These are phyloP conservation scores for Alternaria infectoria DNA, from an alignment of 2,329 filamentous ascomycete genomes.

Conservation along the genomic window DNA sequence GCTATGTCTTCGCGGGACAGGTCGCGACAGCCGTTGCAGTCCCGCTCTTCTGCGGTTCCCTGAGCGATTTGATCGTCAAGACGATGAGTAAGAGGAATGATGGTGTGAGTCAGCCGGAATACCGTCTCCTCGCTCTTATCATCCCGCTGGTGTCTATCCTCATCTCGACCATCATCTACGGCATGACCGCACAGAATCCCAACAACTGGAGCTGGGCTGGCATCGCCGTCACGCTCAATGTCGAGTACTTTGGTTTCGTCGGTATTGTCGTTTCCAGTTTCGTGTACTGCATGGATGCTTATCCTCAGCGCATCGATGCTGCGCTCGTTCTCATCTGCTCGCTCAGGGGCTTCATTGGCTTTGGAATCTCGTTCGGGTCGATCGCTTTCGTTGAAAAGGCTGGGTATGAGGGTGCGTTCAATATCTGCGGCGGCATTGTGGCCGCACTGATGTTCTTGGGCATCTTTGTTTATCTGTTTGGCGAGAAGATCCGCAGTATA, in stretches of 20 bases:
- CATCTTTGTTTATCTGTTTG: constrained; percentile 8
- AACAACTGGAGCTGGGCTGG: constrained; percentile 14
- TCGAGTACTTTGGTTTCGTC: constrained; percentile 18
- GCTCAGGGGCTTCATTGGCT: constrained; percentile 16
- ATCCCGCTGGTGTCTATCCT: constrained; percentile 10
- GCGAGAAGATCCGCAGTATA: constrained; percentile 9
- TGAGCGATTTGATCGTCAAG: constrained; percentile 10
- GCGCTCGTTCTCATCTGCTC: constrained; percentile 18
- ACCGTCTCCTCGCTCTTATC: constrained; percentile 8
- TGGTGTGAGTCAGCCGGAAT: constrained; percentile 11
- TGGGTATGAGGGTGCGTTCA: constrained; percentile 15
- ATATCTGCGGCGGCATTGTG: constrained; percentile 16
- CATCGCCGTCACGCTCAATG: constrained; percentile 14
- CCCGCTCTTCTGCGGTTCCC: constrained; percentile 14
- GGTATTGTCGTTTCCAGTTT: constrained; percentile 13
- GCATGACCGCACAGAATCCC: constrained; percentile 11
- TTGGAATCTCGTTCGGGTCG: constrained; percentile 14
- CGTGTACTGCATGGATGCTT: constrained; percentile 17
- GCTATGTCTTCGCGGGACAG: constrained; percentile 17
- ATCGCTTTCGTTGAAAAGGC: constrained; percentile 9
- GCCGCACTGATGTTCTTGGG: constrained; percentile 10
- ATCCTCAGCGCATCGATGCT: constrained; percentile 17
- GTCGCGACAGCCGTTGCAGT: constrained; percentile 12
- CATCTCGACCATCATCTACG: constrained; percentile 14
- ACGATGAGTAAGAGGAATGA: constrained; percentile 5